These are phyloP conservation scores for Wickerhamomyces alni DNA, from an alignment of 805 yeast genomes.

Conservation along the genomic window DNA sequence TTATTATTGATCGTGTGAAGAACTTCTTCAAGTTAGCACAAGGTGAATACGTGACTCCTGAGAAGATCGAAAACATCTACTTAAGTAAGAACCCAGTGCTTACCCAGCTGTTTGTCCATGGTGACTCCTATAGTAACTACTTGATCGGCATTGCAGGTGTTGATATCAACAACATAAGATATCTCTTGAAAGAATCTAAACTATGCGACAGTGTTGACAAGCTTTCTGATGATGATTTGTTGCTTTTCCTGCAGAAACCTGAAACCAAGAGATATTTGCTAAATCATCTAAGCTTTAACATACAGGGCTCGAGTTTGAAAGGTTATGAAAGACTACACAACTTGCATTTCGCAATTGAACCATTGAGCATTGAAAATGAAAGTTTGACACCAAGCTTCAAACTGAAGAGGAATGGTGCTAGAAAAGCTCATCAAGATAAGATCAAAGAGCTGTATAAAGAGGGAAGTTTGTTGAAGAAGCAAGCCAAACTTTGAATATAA, in stretches of 20 bases:
- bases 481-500: neutral
- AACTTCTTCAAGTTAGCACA: slow-evolving; percentile 55
- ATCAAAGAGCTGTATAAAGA: slow-evolving; percentile 42
- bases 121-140: slow-evolving; percentile 43
- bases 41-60: slow-evolving; percentile 58
- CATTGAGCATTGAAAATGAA: slow-evolving; percentile 52
- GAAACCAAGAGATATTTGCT: slow-evolving; percentile 5
- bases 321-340: slow-evolving; percentile 63
- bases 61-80: slow-evolving; percentile 54
- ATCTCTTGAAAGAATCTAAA: neutral
- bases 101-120: slow-evolving; percentile 47
- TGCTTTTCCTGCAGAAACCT: slow-evolving; percentile 6
- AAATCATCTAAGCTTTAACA: slow-evolving; percentile 1
- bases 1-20: slow-evolving; percentile 57
- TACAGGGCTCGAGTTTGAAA: slow-evolving; percentile 29
- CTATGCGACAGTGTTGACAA: neutral
- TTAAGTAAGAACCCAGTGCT: slow-evolving; percentile 34
- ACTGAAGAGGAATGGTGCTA: slow-evolving; percentile 45
- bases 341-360: slow-evolving; percentile 46
- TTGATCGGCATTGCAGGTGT: slow-evolving; percentile 52
- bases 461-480: slow-evolving; percentile 27
- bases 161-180: slow-evolving; percentile 27
- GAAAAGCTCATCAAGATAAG: slow-evolving; percentile 33
- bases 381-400: slow-evolving; percentile 62
- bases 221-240: slow-evolving; percentile 7